Evolutionary conservation across 192 early-diverging fungal genomes (phyloP).

Genomic region (Umbelopsis ramanniana): DNA sequence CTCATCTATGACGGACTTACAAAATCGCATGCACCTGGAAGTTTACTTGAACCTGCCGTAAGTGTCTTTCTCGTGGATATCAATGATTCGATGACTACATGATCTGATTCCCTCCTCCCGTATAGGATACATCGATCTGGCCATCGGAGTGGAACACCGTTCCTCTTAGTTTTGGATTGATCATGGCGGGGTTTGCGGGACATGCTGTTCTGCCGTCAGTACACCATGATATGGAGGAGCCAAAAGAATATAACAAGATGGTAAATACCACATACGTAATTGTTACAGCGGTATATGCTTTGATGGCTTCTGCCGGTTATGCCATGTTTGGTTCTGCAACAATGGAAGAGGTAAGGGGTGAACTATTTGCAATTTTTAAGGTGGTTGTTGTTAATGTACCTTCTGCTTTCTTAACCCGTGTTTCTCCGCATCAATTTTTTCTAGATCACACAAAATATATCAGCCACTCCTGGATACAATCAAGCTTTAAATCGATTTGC

Average conservation of each 20-base stretch:
- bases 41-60: slow-evolving; percentile 53
- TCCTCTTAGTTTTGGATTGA: slow-evolving; percentile 59
- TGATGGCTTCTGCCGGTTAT: slow-evolving; percentile 61
- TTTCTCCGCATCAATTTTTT: background rate
- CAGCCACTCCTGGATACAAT: slow-evolving; percentile 58
- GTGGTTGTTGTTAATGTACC: background rate
- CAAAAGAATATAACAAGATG: slow-evolving; percentile 47
- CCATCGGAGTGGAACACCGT: slow-evolving; percentile 50
- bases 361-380: background rate
- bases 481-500: slow-evolving; percentile 59
- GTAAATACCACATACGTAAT: slow-evolving; percentile 63
- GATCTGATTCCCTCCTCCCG: background rate
- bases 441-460: slow-evolving; percentile 76
- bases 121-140: slow-evolving; percentile 51
- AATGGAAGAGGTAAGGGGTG: slow-evolving; percentile 55
- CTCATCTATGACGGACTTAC: slow-evolving; percentile 62
- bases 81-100: background rate
- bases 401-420: background rate
- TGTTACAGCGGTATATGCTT: slow-evolving; percentile 55
- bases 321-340: slow-evolving; percentile 70
- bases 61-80: background rate
- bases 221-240: slow-evolving; percentile 70
- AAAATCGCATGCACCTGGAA: slow-evolving; percentile 56
- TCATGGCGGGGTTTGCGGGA: slow-evolving; percentile 63
- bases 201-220: slow-evolving; percentile 73